phyloP scores from a whole-genome alignment of 768 basidiomycete species.

The Russula abietina region DNA sequence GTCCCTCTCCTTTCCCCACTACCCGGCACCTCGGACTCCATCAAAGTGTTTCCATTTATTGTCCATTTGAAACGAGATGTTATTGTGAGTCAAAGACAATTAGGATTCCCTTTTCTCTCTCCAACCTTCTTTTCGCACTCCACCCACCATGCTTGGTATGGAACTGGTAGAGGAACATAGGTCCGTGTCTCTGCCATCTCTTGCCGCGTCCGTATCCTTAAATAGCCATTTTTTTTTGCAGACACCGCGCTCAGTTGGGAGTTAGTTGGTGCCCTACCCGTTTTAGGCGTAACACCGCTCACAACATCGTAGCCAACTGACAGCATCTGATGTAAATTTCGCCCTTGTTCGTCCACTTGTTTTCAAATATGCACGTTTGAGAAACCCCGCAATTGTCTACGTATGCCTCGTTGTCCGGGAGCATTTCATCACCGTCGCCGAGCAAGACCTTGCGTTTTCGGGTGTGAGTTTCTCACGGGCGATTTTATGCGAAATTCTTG shows the following conservation, averaged over 20 bases:
- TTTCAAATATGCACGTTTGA: constrained; percentile 67
- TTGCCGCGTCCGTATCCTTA: neutral
- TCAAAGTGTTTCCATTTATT: constrained; percentile 80
- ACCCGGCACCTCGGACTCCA: constrained; percentile 49
- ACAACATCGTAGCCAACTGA: constrained; percentile 54
- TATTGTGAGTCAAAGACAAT: constrained; percentile 41
- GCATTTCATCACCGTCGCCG: constrained; percentile 67
- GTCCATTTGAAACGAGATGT: constrained; percentile 65
- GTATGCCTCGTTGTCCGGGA: constrained; percentile 72
- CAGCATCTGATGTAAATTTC: constrained; percentile 78
- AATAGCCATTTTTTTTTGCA: neutral
- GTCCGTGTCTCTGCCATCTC: constrained; percentile 14
- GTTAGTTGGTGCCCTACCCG: constrained; percentile 40
- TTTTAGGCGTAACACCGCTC: constrained; percentile 10
- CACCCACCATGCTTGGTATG: neutral
- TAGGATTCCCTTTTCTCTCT: neutral
- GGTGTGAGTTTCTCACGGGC: constrained; percentile 67
- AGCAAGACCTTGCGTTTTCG: constrained; percentile 69
- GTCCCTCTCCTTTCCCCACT: constrained; percentile 48
- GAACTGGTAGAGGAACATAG: constrained; percentile 30
- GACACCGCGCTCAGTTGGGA: constrained; percentile 77
- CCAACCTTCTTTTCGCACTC: constrained; percentile 5
- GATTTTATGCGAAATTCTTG: constrained; percentile 79
- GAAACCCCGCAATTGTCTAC: constrained; percentile 70
- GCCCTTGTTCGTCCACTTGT: constrained; percentile 72